Evolutionary conservation across 2,329 filamentous ascomycete genomes (phyloP).

Genomic region (Botrytis byssoidea): DNA sequence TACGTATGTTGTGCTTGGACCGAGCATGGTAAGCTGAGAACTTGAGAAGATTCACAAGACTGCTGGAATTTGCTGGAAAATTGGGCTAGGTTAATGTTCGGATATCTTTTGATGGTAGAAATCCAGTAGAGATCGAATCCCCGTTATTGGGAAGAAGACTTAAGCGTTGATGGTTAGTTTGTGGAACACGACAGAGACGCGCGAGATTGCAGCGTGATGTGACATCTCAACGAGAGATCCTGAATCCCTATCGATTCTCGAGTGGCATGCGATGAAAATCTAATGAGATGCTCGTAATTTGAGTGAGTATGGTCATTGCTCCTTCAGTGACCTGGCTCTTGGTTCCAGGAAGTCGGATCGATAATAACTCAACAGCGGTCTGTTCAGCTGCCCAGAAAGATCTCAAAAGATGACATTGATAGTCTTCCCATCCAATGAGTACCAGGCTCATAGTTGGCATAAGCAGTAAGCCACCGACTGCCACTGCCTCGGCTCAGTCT

Average conservation of each 20-base stretch:
- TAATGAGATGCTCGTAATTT: neutral
- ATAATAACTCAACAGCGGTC: neutral
- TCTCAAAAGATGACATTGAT: neutral
- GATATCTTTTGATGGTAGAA: neutral
- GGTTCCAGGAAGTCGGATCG: neutral
- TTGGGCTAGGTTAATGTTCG: neutral
- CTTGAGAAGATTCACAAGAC: neutral
- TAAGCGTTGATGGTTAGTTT: neutral
- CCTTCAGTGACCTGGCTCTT: neutral
- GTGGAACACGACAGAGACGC: neutral
- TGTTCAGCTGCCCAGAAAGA: neutral
- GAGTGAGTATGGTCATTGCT: neutral
- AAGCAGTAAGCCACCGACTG: neutral
- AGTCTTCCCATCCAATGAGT: too few relatives aligned
- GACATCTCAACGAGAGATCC: neutral
- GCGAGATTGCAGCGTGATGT: neutral
- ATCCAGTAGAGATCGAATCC: neutral
- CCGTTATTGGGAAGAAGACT: neutral
- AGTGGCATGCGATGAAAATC: neutral
- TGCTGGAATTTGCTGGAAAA: neutral
- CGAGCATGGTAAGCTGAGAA: neutral
- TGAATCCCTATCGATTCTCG: neutral
- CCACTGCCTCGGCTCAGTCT: neutral
- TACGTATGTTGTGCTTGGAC: neutral
- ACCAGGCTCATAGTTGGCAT: neutral